Evolutionary conservation across 2,329 filamentous ascomycete genomes (phyloP).

Genomic region (Pleomassaria siparia): DNA sequence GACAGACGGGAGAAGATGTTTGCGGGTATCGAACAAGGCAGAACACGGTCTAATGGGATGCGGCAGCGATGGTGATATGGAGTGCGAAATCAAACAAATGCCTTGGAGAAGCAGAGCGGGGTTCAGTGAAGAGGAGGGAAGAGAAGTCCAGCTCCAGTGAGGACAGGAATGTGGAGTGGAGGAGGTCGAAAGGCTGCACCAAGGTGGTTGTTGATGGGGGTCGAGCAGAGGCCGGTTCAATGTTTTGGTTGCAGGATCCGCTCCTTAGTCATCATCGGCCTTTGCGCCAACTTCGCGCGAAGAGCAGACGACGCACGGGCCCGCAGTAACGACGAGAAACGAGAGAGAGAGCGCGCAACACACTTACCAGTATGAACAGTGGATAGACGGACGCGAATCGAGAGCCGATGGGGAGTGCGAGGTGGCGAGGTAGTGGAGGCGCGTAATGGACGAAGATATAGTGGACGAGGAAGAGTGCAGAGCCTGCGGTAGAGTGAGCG

Average conservation of each 20-base stretch:
- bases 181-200: conserved; percentile 29
- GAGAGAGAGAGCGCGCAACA: conserved; percentile 27
- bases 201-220: conserved; percentile 40
- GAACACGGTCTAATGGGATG: conserved; percentile 33
- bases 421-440: conserved; percentile 1
- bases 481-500: background rate
- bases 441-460: background rate
- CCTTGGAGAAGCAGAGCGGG: conserved; percentile 27
- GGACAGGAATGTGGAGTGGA: conserved; percentile 26
- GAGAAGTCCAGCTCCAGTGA: conserved; percentile 36
- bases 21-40: conserved; percentile 29
- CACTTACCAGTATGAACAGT: conserved; percentile 27
- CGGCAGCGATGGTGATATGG: conserved; percentile 38
- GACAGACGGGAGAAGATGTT: conserved; percentile 26
- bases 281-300: conserved; percentile 28
- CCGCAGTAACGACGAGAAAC: background rate
- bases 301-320: background rate
- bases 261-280: conserved; percentile 23
- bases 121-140: conserved; percentile 27
- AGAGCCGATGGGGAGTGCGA: conserved; percentile 5
- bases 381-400: conserved; percentile 24
- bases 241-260: conserved; percentile 39
- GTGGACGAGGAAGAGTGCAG: conserved; percentile 4
- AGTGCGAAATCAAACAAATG: conserved; percentile 31
- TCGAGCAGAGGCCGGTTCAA: conserved; percentile 30